These are phyloP conservation scores for Fusarium sp. DNA, from an alignment of 2,329 filamentous ascomycete species.

Conservation along the genomic window DNA sequence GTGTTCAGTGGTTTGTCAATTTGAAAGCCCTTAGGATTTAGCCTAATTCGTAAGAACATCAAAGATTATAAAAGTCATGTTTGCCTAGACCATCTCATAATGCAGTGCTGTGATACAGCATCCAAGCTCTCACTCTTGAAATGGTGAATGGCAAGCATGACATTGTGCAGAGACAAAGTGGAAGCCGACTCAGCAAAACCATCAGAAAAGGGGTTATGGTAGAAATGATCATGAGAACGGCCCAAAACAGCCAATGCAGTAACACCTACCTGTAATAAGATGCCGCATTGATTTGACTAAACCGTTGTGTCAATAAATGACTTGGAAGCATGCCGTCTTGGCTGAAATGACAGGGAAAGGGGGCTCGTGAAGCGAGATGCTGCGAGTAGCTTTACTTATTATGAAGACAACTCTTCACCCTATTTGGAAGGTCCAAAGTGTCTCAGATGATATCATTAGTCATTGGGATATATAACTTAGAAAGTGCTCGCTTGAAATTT, in stretches of 20 bases:
- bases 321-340: conserved; percentile 16
- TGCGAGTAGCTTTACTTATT: not conserved
- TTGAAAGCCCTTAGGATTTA: not conserved
- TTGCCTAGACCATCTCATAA: too few relatives aligned
- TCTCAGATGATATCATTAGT: not conserved
- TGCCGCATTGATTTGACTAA: too few relatives aligned
- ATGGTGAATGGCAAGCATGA: too few relatives aligned
- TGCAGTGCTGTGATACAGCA: too few relatives aligned
- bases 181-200: too few relatives aligned
- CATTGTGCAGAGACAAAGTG: too few relatives aligned
- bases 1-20: not conserved
- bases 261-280: not conserved
- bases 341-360: conserved; percentile 1
- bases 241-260: too few relatives aligned
- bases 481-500: not conserved
- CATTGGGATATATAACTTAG: conserved; percentile 1
- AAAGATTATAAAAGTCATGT: not conserved
- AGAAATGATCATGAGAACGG: too few relatives aligned
- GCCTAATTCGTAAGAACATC: not conserved
- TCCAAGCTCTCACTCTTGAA: too few relatives aligned
- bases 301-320: not conserved
- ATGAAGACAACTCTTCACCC: not conserved
- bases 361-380: conserved; percentile 17
- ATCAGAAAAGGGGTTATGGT: too few relatives aligned
- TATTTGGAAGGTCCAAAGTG: not conserved